phyloP scores from a whole-genome alignment of 345 rosid species.

The Balakata baccata region DNA sequence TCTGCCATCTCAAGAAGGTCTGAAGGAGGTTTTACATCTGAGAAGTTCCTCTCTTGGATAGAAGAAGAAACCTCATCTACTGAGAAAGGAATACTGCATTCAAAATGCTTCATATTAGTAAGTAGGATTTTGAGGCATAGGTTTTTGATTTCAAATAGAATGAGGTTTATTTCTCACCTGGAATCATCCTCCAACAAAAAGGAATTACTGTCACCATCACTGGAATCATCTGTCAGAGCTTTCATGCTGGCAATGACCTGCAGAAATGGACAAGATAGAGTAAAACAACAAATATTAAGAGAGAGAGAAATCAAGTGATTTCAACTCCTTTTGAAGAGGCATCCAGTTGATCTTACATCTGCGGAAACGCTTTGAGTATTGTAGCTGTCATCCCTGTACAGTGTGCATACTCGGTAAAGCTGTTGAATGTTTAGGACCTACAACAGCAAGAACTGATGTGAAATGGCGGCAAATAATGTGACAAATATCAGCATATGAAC shows the following conservation, averaged over 20 bases:
- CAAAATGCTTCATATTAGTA: neutral
- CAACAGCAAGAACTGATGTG: constrained; percentile 1
- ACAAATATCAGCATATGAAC: neutral
- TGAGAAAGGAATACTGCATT: constrained; percentile 33
- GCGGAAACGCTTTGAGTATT: constrained; percentile 24
- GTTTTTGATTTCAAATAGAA: neutral
- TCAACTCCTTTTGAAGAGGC: neutral
- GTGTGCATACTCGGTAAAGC: constrained; percentile 25
- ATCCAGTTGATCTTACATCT: constrained; percentile 20
- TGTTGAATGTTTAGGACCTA: constrained; percentile 24
- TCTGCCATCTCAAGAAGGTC: constrained; percentile 24
- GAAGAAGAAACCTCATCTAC: constrained; percentile 20
- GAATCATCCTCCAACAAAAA: constrained; percentile 27
- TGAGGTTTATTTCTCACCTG: constrained; percentile 16
- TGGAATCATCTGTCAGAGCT: constrained; percentile 13
- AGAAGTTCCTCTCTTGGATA: constrained; percentile 24
- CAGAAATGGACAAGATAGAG: neutral
- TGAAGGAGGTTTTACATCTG: constrained; percentile 26
- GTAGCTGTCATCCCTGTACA: constrained; percentile 27
- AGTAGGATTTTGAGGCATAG: neutral
- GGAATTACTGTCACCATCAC: constrained; percentile 5
- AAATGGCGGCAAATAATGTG: neutral
- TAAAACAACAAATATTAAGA: neutral
- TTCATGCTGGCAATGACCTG: constrained; percentile 29
- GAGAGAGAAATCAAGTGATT: neutral